A percentile compares a stretch with the other conserved stretches of the same genome.
phyloP scores from a whole-genome alignment of 2,329 filamentous ascomycete genomes.

The Coniochaeta hoffmannii region DNA sequence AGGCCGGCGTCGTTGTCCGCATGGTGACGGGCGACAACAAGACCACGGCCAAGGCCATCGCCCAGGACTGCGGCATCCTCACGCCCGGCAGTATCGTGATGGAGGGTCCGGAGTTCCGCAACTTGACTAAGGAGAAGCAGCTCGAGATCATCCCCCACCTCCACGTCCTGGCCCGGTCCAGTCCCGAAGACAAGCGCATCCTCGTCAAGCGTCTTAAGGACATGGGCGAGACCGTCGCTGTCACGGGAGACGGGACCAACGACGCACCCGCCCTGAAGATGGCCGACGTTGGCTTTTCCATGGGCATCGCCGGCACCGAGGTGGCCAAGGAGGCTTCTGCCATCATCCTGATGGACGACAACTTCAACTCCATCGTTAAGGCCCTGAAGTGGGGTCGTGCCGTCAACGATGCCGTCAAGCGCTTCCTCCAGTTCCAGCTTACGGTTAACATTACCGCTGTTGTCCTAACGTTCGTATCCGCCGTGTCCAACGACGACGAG shows the following conservation, averaged over 20 bases:
- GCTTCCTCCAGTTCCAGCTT: conserved; percentile 70
- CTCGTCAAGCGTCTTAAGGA: conserved; percentile 66
- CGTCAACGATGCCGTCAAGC: conserved; percentile 71
- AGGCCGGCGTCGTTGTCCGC: conserved; percentile 69
- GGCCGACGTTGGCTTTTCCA: conserved; percentile 77
- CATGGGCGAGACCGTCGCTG: conserved; percentile 69
- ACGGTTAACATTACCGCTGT: conserved; percentile 92
- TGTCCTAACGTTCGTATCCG: conserved; percentile 77
- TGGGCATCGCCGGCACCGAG: conserved; percentile 78
- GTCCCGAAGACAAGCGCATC: conserved; percentile 69
- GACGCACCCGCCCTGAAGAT: conserved; percentile 75
- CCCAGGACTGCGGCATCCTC: conserved; percentile 70
- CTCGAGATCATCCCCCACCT: conserved; percentile 60
- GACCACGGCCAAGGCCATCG: conserved; percentile 71
- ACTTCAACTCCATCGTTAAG: conserved; percentile 80
- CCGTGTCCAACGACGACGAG: conserved; percentile 63
- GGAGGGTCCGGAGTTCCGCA: conserved; percentile 73
- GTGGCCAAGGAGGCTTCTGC: conserved; percentile 80
- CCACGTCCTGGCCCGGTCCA: conserved; percentile 66
- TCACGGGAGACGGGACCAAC: conserved; percentile 79
- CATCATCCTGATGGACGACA: conserved; percentile 83
- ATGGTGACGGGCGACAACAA: conserved; percentile 86
- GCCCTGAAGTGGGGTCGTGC: conserved; percentile 74
- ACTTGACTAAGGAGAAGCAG: conserved; percentile 58
- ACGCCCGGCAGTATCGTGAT: conserved; percentile 62